A percentile compares a stretch with the other conserved stretches of the same genome.
phyloP scores from a whole-genome alignment of 345 rosid species.

The Excoecaria cochinchinensis region DNA sequence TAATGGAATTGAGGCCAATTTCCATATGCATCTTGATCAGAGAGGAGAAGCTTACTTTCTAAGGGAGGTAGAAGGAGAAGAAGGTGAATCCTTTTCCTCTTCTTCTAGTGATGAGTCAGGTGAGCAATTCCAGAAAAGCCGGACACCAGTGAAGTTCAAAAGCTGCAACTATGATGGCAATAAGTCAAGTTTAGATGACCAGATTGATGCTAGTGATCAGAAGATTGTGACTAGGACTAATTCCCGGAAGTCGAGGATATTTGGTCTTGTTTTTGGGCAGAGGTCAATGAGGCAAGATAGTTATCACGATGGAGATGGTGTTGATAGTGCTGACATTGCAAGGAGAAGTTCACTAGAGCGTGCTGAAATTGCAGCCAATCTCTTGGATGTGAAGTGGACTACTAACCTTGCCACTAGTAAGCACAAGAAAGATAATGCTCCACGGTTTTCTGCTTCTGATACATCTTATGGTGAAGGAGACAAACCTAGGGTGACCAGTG shows the following conservation, averaged over 20 bases:
- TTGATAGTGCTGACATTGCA: conserved; percentile 25
- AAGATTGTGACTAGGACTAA: conserved; percentile 47
- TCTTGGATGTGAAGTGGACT: conserved; percentile 89
- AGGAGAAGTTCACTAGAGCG: conserved; percentile 62
- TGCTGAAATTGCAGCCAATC: conserved; percentile 87
- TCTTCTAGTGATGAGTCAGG: conserved; percentile 66
- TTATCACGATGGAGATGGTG: conserved; percentile 28
- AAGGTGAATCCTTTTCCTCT: conserved; percentile 38
- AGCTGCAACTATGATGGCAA: conserved; percentile 46
- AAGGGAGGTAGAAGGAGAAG: conserved; percentile 52
- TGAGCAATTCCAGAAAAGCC: conserved; percentile 29
- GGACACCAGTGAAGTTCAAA: conserved; percentile 48
- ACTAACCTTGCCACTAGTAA: conserved; percentile 56
- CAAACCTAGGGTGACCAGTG: conserved; percentile 15
- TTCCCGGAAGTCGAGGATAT: conserved; percentile 52
- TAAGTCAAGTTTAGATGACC: conserved; percentile 23
- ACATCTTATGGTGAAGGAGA: conserved; percentile 16
- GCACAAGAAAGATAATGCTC: conserved; percentile 33
- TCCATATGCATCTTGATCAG: conserved; percentile 81
- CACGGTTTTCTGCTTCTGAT: conserved; percentile 24
- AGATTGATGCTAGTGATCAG: conserved; percentile 31
- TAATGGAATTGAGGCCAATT: conserved; percentile 66
- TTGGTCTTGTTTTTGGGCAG: conserved; percentile 74
- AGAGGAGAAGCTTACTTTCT: conserved; percentile 93
- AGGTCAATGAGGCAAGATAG: conserved; percentile 44